Evolutionary conservation across 192 early-diverging fungal species (phyloP).

Genomic region (Coemansia sp.): DNA sequence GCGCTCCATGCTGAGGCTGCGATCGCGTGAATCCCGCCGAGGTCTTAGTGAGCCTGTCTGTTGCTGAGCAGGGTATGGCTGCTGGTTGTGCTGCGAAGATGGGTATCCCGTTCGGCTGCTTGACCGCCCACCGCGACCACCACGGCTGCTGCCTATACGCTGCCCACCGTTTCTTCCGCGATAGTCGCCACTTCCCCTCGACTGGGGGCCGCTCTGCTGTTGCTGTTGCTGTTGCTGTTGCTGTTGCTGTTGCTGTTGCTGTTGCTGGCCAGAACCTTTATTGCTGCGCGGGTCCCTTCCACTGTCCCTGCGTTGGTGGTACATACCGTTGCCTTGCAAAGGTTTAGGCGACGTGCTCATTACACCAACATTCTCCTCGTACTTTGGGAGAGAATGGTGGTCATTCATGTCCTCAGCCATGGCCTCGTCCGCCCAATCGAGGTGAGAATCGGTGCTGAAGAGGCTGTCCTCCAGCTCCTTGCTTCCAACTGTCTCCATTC

Average conservation of each 20-base stretch:
- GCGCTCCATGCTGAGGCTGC: constrained; percentile 49
- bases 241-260: constrained; percentile 13
- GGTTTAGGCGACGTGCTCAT: constrained; percentile 21
- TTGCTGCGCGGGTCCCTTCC: constrained; percentile 12
- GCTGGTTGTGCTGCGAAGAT: constrained; percentile 3
- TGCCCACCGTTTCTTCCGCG: constrained; percentile 3
- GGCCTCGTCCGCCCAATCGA: constrained; percentile 57
- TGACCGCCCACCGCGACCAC: constrained; percentile 35
- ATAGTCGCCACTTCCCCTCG: constrained; percentile 10
- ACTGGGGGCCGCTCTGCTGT: constrained; percentile 10
- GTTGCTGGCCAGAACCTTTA: not conserved
- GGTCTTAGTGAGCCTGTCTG: constrained; percentile 3
- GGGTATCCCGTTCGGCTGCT: constrained; percentile 30
- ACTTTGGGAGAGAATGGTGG: constrained; percentile 12
- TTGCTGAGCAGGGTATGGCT: not conserved
- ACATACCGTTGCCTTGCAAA: constrained; percentile 1
- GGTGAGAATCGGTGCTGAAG: constrained; percentile 42
- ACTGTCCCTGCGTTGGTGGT: constrained; percentile 11
- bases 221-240: constrained; percentile 14
- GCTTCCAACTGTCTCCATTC: constrained; percentile 43
- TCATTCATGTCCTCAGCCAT: constrained; percentile 28
- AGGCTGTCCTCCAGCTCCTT: constrained; percentile 56
- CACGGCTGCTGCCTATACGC: constrained; percentile 11
- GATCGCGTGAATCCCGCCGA: constrained; percentile 28
- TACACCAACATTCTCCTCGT: constrained; percentile 19